phyloP scores from a whole-genome alignment of 805 yeast genomes.

The Tanozyma kutaoensis region DNA sequence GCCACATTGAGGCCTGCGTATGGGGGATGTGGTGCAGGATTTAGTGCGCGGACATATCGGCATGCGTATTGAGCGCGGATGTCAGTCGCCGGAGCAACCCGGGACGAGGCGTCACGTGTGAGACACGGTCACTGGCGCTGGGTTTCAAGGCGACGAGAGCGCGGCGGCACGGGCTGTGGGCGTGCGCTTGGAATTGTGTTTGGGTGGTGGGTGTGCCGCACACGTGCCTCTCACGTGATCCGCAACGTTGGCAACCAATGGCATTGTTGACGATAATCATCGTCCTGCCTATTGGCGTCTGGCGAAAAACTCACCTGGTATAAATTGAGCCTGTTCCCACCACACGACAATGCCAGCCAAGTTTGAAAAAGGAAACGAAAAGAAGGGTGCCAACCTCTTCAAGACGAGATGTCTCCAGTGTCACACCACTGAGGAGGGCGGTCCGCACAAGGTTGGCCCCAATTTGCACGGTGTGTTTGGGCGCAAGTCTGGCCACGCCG shows the following conservation, averaged over 20 bases:
- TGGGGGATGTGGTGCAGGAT: neutral
- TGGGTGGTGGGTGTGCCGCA: neutral
- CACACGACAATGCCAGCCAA: slow-evolving; percentile 36
- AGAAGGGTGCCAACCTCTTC: slow-evolving; percentile 95
- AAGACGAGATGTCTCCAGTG: slow-evolving; percentile 99
- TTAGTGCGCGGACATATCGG: neutral
- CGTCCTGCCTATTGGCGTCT: slow-evolving; percentile 6
- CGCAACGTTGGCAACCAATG: slow-evolving; percentile 4
- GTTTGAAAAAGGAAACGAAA: slow-evolving; percentile 31
- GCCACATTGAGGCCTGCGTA: neutral
- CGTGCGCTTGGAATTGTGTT: neutral
- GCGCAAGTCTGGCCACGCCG: slow-evolving; percentile 85
- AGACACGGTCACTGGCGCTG: neutral
- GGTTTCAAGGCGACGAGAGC: slow-evolving; percentile 3
- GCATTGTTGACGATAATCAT: slow-evolving; percentile 4
- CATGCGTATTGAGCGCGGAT: too few relatives aligned
- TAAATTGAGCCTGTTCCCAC: too few relatives aligned
- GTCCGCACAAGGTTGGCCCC: slow-evolving; percentile 98
- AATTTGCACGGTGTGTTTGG: slow-evolving; percentile 92
- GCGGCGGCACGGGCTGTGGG: slow-evolving; percentile 3
- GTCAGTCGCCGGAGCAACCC: neutral
- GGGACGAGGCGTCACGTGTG: neutral
- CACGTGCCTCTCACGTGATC: slow-evolving; percentile 4
- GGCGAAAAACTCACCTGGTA: slow-evolving; percentile 1
- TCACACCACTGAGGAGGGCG: slow-evolving; percentile 93